Percentiles rank a stretch among this genome's conserved stretches.
These are phyloP conservation scores for Puccinia polysora DNA, from an alignment of 1,284 basidiomycete genomes.

Conservation along the genomic window DNA sequence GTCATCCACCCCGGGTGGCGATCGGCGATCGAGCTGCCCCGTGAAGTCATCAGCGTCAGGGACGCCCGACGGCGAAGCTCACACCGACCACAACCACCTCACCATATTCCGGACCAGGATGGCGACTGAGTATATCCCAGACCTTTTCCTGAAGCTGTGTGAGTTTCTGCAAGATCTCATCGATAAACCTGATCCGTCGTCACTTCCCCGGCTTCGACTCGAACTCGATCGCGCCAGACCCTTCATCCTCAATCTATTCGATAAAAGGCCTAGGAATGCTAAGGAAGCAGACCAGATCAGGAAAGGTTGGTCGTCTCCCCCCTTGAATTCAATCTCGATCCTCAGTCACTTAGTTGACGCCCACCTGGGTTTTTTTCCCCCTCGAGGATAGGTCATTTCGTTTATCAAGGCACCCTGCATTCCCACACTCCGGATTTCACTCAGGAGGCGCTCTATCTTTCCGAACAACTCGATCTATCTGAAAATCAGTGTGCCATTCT, in stretches of 20 bases:
- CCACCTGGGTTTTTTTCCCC: not conserved
- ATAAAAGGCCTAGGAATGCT: not conserved
- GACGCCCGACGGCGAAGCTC: too few relatives aligned
- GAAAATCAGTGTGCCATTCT: slow-evolving; percentile 28
- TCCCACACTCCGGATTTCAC: slow-evolving; percentile 37
- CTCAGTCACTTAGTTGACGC: not conserved
- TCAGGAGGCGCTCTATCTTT: slow-evolving; percentile 40
- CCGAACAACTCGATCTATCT: slow-evolving; percentile 23
- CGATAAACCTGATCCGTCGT: slow-evolving; percentile 26
- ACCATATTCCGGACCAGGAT: not conserved
- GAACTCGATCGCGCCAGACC: slow-evolving; percentile 36
- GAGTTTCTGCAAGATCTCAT: slow-evolving; percentile 42
- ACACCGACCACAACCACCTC: not conserved
- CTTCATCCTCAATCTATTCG: slow-evolving; percentile 11
- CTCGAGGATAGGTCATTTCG: slow-evolving; percentile 20
- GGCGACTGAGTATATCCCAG: slow-evolving; percentile 38
- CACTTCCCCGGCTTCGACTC: slow-evolving; percentile 22
- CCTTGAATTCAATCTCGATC: not conserved
- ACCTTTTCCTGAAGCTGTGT: slow-evolving; percentile 19
- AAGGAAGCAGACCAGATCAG: slow-evolving; percentile 38
- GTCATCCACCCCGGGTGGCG: too few relatives aligned
- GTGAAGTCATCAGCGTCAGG: too few relatives aligned
- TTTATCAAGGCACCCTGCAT: slow-evolving; percentile 37
- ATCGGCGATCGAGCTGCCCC: too few relatives aligned
- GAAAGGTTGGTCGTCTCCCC: slow-evolving; percentile 20